A percentile compares a stretch with the other conserved stretches of the same genome.
phyloP scores from a whole-genome alignment of 1,284 basidiomycete species.

The Rhodotorula sp. region DNA sequence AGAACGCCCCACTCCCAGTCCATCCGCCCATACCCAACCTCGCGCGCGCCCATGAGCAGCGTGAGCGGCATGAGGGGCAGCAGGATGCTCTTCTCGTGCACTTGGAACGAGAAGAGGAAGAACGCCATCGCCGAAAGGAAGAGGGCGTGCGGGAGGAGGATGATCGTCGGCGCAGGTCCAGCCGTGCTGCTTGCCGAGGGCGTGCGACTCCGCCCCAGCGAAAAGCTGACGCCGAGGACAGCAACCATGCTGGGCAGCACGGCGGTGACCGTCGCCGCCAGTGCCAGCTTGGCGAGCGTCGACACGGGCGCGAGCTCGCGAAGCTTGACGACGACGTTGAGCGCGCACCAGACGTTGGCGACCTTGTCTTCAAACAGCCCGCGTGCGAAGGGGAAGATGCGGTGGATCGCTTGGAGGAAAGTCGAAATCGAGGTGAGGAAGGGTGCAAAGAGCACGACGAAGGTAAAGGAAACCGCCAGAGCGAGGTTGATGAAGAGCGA shows the following conservation, averaged over 20 bases:
- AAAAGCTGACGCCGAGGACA: constrained; percentile 44
- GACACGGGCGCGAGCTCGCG: constrained; percentile 50
- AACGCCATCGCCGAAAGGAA: constrained; percentile 63
- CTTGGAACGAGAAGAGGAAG: constrained; percentile 94
- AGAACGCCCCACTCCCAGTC: constrained; percentile 76
- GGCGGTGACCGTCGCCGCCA: constrained; percentile 49
- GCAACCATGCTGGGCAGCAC: constrained; percentile 48
- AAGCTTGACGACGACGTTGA: constrained; percentile 86
- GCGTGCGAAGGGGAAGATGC: constrained; percentile 86
- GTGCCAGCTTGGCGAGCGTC: constrained; percentile 50
- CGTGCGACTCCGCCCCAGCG: not conserved
- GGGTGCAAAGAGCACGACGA: constrained; percentile 70
- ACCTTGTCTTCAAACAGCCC: constrained; percentile 96
- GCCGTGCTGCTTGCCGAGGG: not conserved
- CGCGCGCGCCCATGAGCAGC: constrained; percentile 66
- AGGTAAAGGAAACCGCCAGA: constrained; percentile 56
- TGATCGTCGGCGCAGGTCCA: constrained; percentile 5
- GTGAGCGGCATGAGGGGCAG: constrained; percentile 81
- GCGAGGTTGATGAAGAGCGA: constrained; percentile 70
- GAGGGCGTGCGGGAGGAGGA: constrained; percentile 48
- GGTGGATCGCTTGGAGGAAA: constrained; percentile 64
- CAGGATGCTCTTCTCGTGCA: constrained; percentile 92
- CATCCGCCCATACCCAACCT: constrained; percentile 56
- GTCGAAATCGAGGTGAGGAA: constrained; percentile 62
- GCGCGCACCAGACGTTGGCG: constrained; percentile 89